phyloP scores from a whole-genome alignment of 108 stramenopile species.

The Phaeodactylum tricornutum region DNA sequence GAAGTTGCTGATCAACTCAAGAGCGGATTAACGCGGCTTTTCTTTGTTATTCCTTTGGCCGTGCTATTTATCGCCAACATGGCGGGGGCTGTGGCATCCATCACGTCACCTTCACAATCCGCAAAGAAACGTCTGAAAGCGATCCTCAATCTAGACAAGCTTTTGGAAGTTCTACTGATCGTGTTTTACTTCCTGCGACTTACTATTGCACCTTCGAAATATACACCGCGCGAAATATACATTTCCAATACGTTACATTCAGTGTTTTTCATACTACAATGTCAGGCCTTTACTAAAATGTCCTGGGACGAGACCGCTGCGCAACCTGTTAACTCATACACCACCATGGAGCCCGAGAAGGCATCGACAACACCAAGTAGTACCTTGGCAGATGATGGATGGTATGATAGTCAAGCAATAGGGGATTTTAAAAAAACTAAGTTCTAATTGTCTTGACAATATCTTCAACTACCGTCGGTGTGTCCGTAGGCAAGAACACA shows the following conservation, averaged over 20 bases:
- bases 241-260: conserved; percentile 65
- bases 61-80: conserved; percentile 66
- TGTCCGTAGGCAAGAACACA: no score
- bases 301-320: conserved; percentile 39
- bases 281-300: conserved; percentile 65
- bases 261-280: conserved; percentile 69
- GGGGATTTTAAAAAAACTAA: no score
- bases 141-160: conserved; percentile 72
- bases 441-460: no score
- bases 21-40: conserved; percentile 18
- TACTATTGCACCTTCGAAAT: conserved; percentile 41
- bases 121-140: conserved; percentile 72
- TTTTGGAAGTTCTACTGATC: conserved; percentile 50
- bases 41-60: conserved; percentile 35
- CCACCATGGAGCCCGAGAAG: no score
- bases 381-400: no score
- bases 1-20: conserved; percentile 57
- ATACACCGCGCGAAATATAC: conserved; percentile 61
- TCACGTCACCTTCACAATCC: conserved; percentile 32
- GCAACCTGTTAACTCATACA: no score
- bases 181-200: conserved; percentile 59
- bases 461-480: no score
- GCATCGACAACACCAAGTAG: no score
- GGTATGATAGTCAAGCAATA: no score
- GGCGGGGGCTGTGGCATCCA: conserved; percentile 52